Evolutionary conservation across 176 grass and related monocot genomes (phyloP).

Genomic region (Thalia dealbata): DNA sequence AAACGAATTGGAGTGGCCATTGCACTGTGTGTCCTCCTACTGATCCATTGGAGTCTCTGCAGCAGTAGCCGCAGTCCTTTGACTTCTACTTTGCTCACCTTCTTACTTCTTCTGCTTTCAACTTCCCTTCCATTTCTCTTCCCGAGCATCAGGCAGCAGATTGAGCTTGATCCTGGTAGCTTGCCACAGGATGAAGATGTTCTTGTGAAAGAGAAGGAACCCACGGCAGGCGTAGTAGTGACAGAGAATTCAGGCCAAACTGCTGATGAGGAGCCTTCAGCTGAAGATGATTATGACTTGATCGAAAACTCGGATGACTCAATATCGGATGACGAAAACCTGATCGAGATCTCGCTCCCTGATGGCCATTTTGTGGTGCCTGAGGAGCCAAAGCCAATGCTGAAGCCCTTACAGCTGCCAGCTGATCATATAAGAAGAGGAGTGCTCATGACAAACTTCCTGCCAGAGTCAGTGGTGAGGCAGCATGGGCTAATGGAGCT

Average conservation of each 20-base stretch:
- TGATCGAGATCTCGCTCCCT: conserved; percentile 18
- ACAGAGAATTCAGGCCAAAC: background rate
- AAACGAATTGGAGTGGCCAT: conserved; percentile 4
- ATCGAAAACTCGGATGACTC: background rate
- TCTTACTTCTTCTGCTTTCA: conserved; percentile 3
- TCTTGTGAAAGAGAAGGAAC: background rate
- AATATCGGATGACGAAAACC: conserved; percentile 23
- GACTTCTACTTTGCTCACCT: conserved; percentile 3
- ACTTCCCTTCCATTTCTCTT: background rate
- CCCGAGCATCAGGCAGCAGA: background rate
- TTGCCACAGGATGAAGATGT: background rate
- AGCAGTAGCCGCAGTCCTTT: background rate
- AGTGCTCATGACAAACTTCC: too few relatives aligned
- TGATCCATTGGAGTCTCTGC: background rate
- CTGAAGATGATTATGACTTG: background rate
- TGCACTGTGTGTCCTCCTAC: conserved; percentile 5
- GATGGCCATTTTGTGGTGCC: conserved; percentile 3
- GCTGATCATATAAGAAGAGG: conserved; percentile 2
- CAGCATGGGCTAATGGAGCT: conserved; percentile 15
- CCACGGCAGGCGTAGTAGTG: background rate
- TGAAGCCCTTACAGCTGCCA: background rate
- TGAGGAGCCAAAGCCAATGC: background rate
- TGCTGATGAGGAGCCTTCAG: background rate
- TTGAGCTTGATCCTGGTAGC: background rate
- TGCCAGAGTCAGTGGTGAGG: background rate